phyloP scores from a whole-genome alignment of 495 filamentous ascomycete species.

The Trichoderma asperelloides region DNA sequence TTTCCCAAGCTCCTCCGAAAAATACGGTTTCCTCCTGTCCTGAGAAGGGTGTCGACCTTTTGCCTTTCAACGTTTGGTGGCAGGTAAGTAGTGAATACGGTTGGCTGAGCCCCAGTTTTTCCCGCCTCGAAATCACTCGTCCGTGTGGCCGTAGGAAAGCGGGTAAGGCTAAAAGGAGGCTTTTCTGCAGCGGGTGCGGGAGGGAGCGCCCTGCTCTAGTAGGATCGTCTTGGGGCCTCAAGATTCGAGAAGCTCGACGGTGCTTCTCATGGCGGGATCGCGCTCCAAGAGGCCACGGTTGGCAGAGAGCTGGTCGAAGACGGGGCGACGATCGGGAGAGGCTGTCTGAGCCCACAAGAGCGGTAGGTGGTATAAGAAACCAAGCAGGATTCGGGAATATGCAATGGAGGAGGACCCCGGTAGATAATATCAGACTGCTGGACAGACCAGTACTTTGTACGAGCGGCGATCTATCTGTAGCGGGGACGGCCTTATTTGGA shows the following conservation, averaged over 20 bases:
- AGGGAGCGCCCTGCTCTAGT: not conserved
- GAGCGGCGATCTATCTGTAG: conserved; percentile 1
- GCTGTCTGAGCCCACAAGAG: not conserved
- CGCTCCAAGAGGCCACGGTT: not conserved
- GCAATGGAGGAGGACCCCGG: not conserved
- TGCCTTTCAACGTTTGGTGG: not conserved
- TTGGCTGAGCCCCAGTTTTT: conserved; percentile 5
- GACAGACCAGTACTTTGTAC: not conserved
- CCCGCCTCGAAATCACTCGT: conserved; percentile 5
- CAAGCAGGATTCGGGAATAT: not conserved
- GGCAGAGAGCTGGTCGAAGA: not conserved
- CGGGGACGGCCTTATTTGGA: not conserved
- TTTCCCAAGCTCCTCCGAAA: not conserved
- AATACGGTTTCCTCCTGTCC: too few species aligned
- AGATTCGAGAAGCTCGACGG: not conserved
- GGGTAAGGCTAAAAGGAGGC: not conserved
- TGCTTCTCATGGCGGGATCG: not conserved
- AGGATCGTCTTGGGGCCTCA: not conserved
- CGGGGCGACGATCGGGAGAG: not conserved
- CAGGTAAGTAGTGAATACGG: not conserved
- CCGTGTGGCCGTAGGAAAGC: not conserved
- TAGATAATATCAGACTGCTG: not conserved
- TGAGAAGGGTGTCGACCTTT: too few species aligned
- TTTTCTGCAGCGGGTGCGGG: not conserved
- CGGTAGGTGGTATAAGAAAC: not conserved